Evolutionary conservation across 805 yeast species (phyloP).

Genomic region (Dipodascus albidus): DNA sequence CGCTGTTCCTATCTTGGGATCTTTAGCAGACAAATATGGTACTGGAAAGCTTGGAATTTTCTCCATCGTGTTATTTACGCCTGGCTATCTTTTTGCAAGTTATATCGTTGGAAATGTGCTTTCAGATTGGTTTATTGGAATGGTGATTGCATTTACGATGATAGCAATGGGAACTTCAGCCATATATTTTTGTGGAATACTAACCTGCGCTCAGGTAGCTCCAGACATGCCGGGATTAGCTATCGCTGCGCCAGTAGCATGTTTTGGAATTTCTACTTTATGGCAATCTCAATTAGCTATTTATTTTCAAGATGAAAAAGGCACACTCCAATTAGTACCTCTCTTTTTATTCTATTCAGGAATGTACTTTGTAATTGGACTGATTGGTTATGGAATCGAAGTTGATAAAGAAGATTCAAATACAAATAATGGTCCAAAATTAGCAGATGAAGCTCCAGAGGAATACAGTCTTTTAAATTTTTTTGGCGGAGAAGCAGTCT

Average conservation of each 20-base stretch:
- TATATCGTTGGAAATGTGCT: constrained; percentile 20
- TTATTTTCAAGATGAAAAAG: constrained; percentile 25
- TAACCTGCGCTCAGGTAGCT: constrained; percentile 75
- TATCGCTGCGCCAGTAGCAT: constrained; percentile 79
- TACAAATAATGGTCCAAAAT: constrained; percentile 16
- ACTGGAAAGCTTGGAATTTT: constrained; percentile 59
- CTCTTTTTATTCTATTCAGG: constrained; percentile 16
- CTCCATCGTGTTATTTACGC: constrained; percentile 49
- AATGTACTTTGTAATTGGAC: constrained; percentile 16
- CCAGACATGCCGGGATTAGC: constrained; percentile 69
- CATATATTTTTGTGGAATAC: constrained; percentile 25
- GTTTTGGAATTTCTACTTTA: constrained; percentile 74
- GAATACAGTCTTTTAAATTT: constrained; percentile 20
- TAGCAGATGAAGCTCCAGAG: constrained; percentile 13
- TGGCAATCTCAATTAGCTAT: constrained; percentile 52
- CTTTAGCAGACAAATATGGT: constrained; percentile 76
- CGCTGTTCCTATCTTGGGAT: constrained; percentile 72
- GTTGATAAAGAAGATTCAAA: neutral
- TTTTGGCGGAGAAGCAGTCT: constrained; percentile 46
- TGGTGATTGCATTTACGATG: constrained; percentile 17
- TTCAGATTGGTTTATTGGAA: constrained; percentile 15
- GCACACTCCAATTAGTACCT: constrained; percentile 8
- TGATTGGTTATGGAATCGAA: constrained; percentile 7
- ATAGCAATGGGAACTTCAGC: constrained; percentile 31
- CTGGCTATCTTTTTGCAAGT: constrained; percentile 51